phyloP scores from a whole-genome alignment of 495 filamentous ascomycete species.

The Acidomyces sp. region DNA sequence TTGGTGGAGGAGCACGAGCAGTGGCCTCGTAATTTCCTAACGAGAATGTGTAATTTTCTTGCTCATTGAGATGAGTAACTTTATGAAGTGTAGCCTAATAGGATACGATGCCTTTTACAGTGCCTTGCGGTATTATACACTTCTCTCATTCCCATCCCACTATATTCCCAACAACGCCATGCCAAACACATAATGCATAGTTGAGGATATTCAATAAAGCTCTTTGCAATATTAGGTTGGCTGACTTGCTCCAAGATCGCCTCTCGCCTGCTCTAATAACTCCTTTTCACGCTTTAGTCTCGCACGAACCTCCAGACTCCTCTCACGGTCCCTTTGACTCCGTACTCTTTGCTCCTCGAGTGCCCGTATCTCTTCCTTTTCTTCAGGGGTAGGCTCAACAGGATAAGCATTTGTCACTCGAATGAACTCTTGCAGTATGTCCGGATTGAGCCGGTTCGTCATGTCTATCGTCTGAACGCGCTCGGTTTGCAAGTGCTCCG shows the following conservation, averaged over 20 bases:
- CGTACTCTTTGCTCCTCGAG: conserved; percentile 43
- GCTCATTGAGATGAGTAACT: no score
- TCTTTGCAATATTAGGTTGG: no score
- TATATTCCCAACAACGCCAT: no score
- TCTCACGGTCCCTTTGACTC: conserved; percentile 43
- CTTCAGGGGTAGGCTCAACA: conserved; percentile 50
- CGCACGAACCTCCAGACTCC: conserved; percentile 47
- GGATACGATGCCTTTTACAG: no score
- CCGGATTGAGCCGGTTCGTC: conserved; percentile 43
- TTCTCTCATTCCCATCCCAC: no score
- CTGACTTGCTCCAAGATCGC: no score
- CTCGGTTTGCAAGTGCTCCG: conserved; percentile 27
- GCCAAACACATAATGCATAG: no score
- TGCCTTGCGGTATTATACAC: no score
- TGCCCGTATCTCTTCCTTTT: conserved; percentile 39
- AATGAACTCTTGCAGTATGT: conserved; percentile 59
- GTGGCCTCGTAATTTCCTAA: neutral
- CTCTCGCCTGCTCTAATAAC: conserved; percentile 26
- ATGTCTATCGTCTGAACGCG: conserved; percentile 45
- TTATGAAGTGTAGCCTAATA: no score
- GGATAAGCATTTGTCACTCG: conserved; percentile 52
- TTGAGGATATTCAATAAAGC: no score
- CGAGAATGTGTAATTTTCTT: no score
- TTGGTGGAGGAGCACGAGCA: conserved; percentile 42
- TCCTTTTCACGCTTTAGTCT: conserved; percentile 50